A percentile compares a stretch with the other conserved stretches of the same genome.
Evolutionary conservation across 2,329 filamentous ascomycete genomes (phyloP).

Genomic region (Xylariaceae sp.): DNA sequence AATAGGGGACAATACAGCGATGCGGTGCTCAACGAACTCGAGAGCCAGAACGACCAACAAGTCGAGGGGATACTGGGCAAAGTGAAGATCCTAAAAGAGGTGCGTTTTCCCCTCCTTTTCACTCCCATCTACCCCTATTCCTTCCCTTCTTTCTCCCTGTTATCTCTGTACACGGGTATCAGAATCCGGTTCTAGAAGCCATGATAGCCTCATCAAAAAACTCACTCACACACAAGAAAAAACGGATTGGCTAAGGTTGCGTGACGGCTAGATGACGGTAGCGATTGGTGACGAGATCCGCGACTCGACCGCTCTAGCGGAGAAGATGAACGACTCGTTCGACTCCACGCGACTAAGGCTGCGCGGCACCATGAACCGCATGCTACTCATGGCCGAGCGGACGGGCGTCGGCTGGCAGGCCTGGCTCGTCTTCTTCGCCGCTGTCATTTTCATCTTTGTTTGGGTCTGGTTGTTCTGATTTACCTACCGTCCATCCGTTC

Average conservation of each 20-base stretch:
- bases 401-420: conserved; percentile 95
- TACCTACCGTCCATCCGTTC: background rate
- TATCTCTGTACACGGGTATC: background rate
- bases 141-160: background rate
- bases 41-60: conserved; percentile 90
- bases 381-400: conserved; percentile 90
- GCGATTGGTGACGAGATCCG: conserved; percentile 95
- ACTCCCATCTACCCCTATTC: background rate
- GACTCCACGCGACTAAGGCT: conserved; percentile 77
- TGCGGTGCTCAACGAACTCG: conserved; percentile 84
- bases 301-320: conserved; percentile 78
- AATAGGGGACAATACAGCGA: conserved; percentile 83
- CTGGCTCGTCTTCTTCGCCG: conserved; percentile 84
- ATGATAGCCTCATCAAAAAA: background rate
- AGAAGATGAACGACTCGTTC: conserved; percentile 95
- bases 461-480: conserved; percentile 86
- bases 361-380: conserved; percentile 90
- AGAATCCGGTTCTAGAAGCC: background rate
- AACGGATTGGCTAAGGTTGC: background rate
- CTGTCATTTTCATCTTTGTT: conserved; percentile 75
- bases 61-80: conserved; percentile 88
- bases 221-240: background rate
- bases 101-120: conserved; percentile 43
- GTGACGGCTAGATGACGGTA: conserved; percentile 63
- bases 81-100: conserved; percentile 82